Conservation (phyloP, 1,284 basidiomycete species). For the Ceratobasidium sp. region DNA sequence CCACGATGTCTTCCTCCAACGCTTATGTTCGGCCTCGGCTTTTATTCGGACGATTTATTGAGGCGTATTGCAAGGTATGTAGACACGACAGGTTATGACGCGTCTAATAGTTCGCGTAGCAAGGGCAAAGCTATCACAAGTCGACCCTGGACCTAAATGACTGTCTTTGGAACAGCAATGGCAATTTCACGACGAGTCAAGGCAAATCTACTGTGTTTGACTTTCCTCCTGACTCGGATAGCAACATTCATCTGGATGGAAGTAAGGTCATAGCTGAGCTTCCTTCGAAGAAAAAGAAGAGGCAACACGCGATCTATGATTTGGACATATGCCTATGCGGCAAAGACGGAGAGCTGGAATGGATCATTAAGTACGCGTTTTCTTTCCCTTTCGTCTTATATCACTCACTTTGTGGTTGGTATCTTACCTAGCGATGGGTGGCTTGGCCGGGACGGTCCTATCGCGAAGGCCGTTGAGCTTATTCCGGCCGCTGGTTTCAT, state of each 20-base stretch:
- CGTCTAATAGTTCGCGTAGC: conserved; percentile 3
- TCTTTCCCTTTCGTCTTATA: neutral
- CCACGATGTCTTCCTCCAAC: conserved; percentile 37
- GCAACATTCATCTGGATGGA: conserved; percentile 22
- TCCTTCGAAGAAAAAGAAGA: neutral
- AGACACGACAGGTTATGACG: neutral
- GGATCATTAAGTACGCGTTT: conserved; percentile 18
- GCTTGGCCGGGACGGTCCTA: conserved; percentile 29
- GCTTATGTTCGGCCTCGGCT: conserved; percentile 30
- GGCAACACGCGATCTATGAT: conserved; percentile 40
- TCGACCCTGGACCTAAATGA: conserved; percentile 33
- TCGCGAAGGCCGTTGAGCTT: conserved; percentile 28
- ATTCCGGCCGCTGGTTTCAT: conserved; percentile 32
- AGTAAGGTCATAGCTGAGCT: conserved; percentile 36
- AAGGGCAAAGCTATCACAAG: conserved; percentile 17
- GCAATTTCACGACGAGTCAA: conserved; percentile 25
- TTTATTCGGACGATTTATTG: conserved; percentile 35
- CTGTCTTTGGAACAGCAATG: conserved; percentile 29
- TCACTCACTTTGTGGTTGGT: neutral
- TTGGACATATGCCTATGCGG: conserved; percentile 33
- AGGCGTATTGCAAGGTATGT: conserved; percentile 38
- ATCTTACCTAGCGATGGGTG: conserved; percentile 8
- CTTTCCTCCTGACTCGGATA: conserved; percentile 8
- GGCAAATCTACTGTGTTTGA: neutral
- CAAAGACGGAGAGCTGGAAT: conserved; percentile 31